Base-by-base conservation (phyloP, 805 yeast species). In the Brettanomyces naardenensis region DNA sequence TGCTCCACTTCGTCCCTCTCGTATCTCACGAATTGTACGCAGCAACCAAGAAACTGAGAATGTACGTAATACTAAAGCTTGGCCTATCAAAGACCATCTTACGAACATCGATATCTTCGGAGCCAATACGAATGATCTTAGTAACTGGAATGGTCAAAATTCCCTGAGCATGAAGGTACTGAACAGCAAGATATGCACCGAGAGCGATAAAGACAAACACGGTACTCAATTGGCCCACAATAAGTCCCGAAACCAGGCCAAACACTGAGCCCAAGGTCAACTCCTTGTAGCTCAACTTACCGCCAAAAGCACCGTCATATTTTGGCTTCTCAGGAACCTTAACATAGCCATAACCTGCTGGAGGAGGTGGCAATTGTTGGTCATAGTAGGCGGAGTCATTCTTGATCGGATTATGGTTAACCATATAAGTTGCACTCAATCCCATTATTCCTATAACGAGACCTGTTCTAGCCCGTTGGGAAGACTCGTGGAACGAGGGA, bases 211-310 rank as follows among this genome's bases (percentile, higher is more conserved):
- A 62, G 29, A 75, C 75, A 25, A 80, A 59, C 21, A 75, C 64
- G 15, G 73, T 62, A 40, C 76, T 68, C 41, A 80, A 59, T 49
- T 77, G 77, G 15, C 86, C 85, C n/a, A 71, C 66, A 23, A 78
- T 59, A 18, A 74, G 62, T 1, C 87, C 87, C 36, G 71, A 46
- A 26, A 73, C 62, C 40, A 78, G 60, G 0, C 87, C 86, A 6
- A 75, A 62, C 50, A 79, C 62, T 1, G 82, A 74, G 5, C 87
- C 87, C 41, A 76, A 57, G 13, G 83, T 68, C 48, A 80, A 60
- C 48, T 80, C 81, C 47, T 71, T 70, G 51, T 79, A 80, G 56
- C 75, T 72, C 44, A 78, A 58, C 39, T 61, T 63, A 0, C 72
- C 71, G n/a, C 64, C 64, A 38, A 73, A 59, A 0, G 65, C 55